Conservation (phyloP, 352 stramenopile genomes). For the Pythium periplocum region DNA sequence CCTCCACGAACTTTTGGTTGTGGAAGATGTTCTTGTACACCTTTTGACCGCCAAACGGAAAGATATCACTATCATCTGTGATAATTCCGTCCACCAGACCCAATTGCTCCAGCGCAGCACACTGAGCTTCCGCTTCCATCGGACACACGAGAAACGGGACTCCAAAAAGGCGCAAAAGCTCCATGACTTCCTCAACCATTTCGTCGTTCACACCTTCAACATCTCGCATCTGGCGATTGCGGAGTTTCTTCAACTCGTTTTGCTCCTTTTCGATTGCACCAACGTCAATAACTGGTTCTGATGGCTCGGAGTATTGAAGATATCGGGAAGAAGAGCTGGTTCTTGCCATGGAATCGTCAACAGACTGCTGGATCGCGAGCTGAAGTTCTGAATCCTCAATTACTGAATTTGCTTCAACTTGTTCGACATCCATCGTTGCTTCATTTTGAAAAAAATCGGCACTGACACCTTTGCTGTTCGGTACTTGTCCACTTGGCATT, state of each 20-base stretch:
- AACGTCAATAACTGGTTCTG: constrained; percentile 19
- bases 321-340: constrained; percentile 7
- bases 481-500: too few relatives aligned
- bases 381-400: constrained; percentile 18
- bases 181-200: constrained; percentile 97
- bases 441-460: neutral
- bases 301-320: constrained; percentile 13
- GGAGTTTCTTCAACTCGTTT: constrained; percentile 66
- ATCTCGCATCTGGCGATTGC: constrained; percentile 82
- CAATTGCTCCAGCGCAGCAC: constrained; percentile 92
- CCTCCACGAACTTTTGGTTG: constrained; percentile 98
- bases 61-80: constrained; percentile 96
- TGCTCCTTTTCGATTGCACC: constrained; percentile 50
- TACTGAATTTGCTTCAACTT: constrained; percentile 3
- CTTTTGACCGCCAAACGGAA: constrained; percentile 91
- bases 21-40: constrained; percentile 99
- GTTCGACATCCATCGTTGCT: neutral
- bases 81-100: constrained; percentile 98
- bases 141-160: constrained; percentile 99
- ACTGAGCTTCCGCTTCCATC: constrained; percentile 99
- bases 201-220: constrained; percentile 95
- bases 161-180: constrained; percentile 95
- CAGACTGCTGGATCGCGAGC: constrained; percentile 17
- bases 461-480: too few relatives aligned
- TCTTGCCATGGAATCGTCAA: constrained; percentile 4